These are phyloP conservation scores for Ceratobasidium sp. DNA, from an alignment of 1,284 basidiomycete genomes.

Conservation along the genomic window DNA sequence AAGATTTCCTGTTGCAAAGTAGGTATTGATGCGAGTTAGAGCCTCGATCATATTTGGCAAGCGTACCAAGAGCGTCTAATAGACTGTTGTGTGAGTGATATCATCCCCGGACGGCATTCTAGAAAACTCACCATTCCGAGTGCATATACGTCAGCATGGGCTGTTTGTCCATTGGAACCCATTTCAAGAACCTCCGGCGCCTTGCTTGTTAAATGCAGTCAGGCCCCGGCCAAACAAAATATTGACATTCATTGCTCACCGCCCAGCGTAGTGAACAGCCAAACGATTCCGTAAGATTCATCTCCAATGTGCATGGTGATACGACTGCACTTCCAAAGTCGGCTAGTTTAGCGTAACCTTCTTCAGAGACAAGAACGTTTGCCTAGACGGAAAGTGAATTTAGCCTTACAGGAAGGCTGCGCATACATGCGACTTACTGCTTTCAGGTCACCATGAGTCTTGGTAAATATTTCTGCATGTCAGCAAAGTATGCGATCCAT, in stretches of 20 bases:
- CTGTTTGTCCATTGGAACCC: background rate
- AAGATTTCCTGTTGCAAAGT: background rate
- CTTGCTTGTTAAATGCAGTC: background rate
- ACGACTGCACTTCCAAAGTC: background rate
- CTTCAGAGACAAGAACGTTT: background rate
- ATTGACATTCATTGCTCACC: background rate
- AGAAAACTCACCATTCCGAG: slow-evolving; percentile 14
- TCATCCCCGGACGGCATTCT: background rate
- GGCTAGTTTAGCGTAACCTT: background rate
- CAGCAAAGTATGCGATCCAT: background rate
- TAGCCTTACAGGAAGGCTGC: too few species aligned
- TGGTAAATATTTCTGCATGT: background rate
- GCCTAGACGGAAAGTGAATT: background rate
- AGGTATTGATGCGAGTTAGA: background rate
- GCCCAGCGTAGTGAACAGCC: background rate
- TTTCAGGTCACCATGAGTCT: slow-evolving; percentile 10
- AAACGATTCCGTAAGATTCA: background rate
- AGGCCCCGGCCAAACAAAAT: background rate
- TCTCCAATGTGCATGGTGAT: background rate
- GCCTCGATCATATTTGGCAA: background rate
- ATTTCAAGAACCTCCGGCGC: slow-evolving; percentile 5
- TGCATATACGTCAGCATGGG: background rate
- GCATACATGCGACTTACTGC: background rate
- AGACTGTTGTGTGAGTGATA: background rate
- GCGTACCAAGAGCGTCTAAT: background rate